phyloP scores from a whole-genome alignment of 148 eudicot genomes.

The Amaranthus palmeri region DNA sequence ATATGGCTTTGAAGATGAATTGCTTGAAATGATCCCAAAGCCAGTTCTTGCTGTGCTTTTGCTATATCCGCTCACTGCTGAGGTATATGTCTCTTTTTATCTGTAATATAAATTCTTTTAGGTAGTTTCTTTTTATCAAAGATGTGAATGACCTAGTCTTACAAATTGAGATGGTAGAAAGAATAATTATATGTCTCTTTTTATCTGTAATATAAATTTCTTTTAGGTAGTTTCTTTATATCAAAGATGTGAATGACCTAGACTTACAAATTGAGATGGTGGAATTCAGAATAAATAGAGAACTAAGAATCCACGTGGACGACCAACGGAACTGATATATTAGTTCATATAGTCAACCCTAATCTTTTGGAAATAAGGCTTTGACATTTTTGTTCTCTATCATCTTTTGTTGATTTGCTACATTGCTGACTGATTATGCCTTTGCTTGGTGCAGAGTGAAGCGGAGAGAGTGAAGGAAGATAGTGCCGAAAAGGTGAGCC shows the following conservation, averaged over 20 bases:
- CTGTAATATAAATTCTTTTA: too few relatives aligned
- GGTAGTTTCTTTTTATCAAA: neutral
- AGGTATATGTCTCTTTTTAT: constrained; percentile 39
- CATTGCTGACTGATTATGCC: neutral
- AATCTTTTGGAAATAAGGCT: too few relatives aligned
- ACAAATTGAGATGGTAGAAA: too few relatives aligned
- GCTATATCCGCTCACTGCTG: constrained; percentile 65
- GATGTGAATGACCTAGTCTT: neutral
- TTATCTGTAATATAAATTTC: neutral
- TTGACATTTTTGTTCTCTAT: too few relatives aligned
- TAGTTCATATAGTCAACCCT: too few relatives aligned
- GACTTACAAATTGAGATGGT: too few relatives aligned
- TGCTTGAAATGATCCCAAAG: constrained; percentile 85
- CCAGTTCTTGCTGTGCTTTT: constrained; percentile 88
- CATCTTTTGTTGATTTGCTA: neutral
- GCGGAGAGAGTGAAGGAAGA: constrained; percentile 74
- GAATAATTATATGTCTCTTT: neutral
- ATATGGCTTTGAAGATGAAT: constrained; percentile 82
- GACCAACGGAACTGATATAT: too few relatives aligned
- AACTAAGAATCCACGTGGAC: too few relatives aligned
- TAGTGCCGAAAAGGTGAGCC: constrained; percentile 51
- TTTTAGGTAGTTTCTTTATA: neutral
- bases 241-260: neutral
- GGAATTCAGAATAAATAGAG: too few relatives aligned
- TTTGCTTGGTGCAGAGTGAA: constrained; percentile 54